phyloP scores from a whole-genome alignment of 108 stramenopile species.

The Epithemia pelagica region DNA sequence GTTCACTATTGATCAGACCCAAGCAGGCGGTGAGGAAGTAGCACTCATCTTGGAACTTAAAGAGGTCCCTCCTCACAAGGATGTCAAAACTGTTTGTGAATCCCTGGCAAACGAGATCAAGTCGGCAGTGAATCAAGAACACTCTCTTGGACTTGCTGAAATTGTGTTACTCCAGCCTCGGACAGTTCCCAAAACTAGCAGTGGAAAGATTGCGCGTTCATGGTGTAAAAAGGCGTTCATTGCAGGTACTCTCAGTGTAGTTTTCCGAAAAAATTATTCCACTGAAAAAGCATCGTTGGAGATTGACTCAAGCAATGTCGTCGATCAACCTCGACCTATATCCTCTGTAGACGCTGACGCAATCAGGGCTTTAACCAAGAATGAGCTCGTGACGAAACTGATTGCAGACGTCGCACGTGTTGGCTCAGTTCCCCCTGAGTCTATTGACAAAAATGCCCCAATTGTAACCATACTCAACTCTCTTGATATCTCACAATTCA shows the following conservation, averaged over 20 bases:
- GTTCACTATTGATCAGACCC: constrained; percentile 65
- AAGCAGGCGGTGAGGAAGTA: constrained; percentile 62
- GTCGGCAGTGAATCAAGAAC: constrained; percentile 67
- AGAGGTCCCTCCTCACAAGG: constrained; percentile 41
- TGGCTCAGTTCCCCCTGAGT: constrained; percentile 38
- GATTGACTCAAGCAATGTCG: constrained; percentile 1
- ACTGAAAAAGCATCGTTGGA: constrained; percentile 9
- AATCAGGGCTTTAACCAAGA: constrained; percentile 41
- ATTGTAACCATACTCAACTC: constrained; percentile 77
- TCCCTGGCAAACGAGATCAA: constrained; percentile 42
- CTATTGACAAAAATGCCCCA: constrained; percentile 44
- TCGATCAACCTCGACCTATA: neutral
- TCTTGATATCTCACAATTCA: constrained; percentile 75
- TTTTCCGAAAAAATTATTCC: constrained; percentile 53
- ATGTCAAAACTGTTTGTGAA: constrained; percentile 26
- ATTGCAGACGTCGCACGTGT: constrained; percentile 47
- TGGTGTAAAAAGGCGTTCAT: constrained; percentile 84
- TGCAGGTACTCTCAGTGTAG: constrained; percentile 45
- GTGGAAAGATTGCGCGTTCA: constrained; percentile 95
- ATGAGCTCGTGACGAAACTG: constrained; percentile 53
- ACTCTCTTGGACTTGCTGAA: constrained; percentile 56
- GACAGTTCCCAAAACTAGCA: constrained; percentile 96
- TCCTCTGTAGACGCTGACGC: constrained; percentile 1
- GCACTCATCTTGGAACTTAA: constrained; percentile 80
- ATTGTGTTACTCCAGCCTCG: constrained; percentile 79